Percentiles rank a stretch among this genome's conserved stretches.
Evolutionary conservation across 2,329 filamentous ascomycete species (phyloP).

Genomic region (Berkeleyomyces rouxiae): DNA sequence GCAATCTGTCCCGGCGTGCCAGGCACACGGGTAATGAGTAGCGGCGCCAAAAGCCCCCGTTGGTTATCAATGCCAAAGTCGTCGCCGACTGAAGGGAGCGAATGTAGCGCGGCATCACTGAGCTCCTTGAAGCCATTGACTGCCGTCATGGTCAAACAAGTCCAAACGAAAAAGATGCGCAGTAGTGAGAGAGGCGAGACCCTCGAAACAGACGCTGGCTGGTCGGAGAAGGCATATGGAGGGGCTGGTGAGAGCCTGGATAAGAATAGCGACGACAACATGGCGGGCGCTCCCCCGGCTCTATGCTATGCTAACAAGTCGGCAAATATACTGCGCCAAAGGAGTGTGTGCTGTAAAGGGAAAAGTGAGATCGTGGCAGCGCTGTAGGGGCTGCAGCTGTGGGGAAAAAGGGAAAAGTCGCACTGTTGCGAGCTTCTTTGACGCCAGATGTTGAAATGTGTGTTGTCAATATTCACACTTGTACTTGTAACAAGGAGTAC

Average conservation of each 20-base stretch:
- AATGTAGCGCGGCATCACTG: slow-evolving; percentile 56
- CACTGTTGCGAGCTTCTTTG: background rate
- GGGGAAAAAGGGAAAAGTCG: background rate
- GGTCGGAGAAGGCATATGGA: slow-evolving; percentile 16
- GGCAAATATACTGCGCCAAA: background rate
- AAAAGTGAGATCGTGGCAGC: background rate
- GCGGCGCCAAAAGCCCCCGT: slow-evolving; percentile 65
- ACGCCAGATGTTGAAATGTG: background rate
- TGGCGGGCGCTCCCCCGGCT: background rate
- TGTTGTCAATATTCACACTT: background rate
- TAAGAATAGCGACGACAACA: background rate
- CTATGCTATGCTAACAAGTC: background rate
- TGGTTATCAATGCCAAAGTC: slow-evolving; percentile 60
- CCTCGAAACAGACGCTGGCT: slow-evolving; percentile 12
- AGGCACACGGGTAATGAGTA: slow-evolving; percentile 75
- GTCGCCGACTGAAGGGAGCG: slow-evolving; percentile 51
- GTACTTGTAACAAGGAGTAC: background rate
- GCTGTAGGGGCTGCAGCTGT: background rate
- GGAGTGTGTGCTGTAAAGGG: background rate
- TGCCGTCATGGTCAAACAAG: slow-evolving; percentile 2
- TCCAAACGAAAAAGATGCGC: background rate
- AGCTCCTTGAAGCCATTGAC: slow-evolving; percentile 32
- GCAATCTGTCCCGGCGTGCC: slow-evolving; percentile 59
- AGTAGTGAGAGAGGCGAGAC: slow-evolving; percentile 15
- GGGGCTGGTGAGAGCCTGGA: slow-evolving; percentile 8